Evolutionary conservation across 441 rosid genomes (phyloP).

Genomic region (Gossypium davidsonii): DNA sequence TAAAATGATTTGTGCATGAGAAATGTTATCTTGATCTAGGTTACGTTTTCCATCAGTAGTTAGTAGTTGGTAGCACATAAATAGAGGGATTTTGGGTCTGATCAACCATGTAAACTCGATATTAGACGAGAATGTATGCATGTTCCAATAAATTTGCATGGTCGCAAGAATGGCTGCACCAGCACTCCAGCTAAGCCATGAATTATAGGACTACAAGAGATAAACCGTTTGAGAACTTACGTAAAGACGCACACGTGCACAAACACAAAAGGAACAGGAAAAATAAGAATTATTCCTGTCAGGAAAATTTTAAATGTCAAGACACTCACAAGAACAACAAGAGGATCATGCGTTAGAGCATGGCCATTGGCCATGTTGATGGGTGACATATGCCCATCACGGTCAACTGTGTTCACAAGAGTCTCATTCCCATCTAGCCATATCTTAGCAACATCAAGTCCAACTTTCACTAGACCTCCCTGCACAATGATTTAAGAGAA

Average conservation of each 20-base stretch:
- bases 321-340: conserved; percentile 75
- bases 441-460: conserved; percentile 82
- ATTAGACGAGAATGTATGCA: background rate
- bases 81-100: background rate
- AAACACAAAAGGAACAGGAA: background rate
- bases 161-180: background rate
- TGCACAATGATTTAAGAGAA: conserved; percentile 22
- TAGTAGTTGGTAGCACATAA: background rate
- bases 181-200: background rate
- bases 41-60: background rate
- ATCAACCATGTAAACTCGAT: background rate
- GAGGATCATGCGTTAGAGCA: conserved; percentile 77
- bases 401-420: conserved; percentile 73
- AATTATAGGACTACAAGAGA: conserved; percentile 1
- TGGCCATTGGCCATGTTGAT: conserved; percentile 72
- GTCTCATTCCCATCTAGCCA: conserved; percentile 94
- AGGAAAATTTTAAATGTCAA: background rate
- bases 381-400: conserved; percentile 67
- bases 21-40: background rate
- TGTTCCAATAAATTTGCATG: background rate
- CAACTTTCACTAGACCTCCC: conserved; percentile 92
- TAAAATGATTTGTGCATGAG: background rate
- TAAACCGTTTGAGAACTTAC: background rate
- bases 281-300: background rate
- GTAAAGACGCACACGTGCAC: too few species aligned